Evolutionary conservation across 768 basidiomycete genomes (phyloP).

Genomic region (Naganishia kalamii): DNA sequence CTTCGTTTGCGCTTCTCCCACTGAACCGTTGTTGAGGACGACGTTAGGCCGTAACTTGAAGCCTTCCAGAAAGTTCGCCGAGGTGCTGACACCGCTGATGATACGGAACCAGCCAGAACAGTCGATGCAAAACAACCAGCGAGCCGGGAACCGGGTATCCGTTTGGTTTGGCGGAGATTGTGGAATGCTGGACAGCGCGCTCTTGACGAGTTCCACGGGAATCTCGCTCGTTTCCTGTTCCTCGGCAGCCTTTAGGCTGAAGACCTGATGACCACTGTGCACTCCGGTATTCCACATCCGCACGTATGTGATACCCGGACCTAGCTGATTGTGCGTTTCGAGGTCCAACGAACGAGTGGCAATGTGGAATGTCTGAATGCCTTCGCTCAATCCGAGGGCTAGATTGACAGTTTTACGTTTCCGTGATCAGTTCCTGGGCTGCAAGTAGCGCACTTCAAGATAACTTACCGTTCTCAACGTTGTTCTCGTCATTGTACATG

Average conservation of each 20-base stretch:
- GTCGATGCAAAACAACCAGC: slow-evolving; percentile 19
- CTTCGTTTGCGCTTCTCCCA: background rate
- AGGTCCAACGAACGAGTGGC: background rate
- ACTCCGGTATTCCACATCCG: background rate
- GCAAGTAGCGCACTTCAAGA: background rate
- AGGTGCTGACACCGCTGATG: background rate
- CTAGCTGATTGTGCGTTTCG: background rate
- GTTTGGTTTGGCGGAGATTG: background rate
- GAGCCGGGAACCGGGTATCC: background rate
- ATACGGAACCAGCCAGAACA: slow-evolving; percentile 19
- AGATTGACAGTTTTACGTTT: background rate
- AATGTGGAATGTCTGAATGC: background rate
- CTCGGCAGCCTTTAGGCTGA: background rate
- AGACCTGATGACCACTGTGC: background rate
- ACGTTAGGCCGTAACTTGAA: background rate
- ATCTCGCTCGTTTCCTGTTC: background rate
- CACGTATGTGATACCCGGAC: slow-evolving; percentile 1
- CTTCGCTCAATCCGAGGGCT: background rate
- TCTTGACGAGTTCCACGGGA: background rate
- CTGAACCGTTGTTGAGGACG: background rate
- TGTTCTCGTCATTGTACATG: background rate
- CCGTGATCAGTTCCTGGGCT: background rate
- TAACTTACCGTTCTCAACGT: slow-evolving; percentile 2
- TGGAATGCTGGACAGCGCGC: background rate
- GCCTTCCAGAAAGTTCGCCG: background rate